phyloP scores from a whole-genome alignment of 108 stramenopile genomes.

The Cylindrotheca fusiformis region DNA sequence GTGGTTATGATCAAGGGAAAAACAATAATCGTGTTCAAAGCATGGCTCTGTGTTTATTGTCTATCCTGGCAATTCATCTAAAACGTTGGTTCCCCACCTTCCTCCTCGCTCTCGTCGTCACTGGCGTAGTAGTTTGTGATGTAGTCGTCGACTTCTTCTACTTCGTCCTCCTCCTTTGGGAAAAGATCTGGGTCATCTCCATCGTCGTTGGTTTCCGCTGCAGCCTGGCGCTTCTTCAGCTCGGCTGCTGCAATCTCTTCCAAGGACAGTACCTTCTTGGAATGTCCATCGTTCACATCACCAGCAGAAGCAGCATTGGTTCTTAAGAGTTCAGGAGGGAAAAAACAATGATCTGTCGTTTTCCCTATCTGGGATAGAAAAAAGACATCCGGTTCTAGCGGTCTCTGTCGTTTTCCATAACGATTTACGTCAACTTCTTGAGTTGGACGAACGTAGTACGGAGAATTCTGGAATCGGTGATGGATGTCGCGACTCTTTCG shows the following conservation, averaged over 20 bases:
- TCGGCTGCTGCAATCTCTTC: conserved; percentile 51
- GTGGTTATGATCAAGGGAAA: too few relatives aligned
- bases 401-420: conserved; percentile 39
- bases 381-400: conserved; percentile 30
- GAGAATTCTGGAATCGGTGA: conserved; percentile 56
- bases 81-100: conserved; percentile 61
- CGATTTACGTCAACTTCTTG: conserved; percentile 65
- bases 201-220: conserved; percentile 26
- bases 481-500: conserved; percentile 64
- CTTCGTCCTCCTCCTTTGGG: conserved; percentile 52
- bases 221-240: conserved; percentile 3
- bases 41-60: too few relatives aligned
- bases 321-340: conserved; percentile 56
- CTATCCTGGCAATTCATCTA: too few relatives aligned
- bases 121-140: conserved; percentile 67
- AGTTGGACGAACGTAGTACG: conserved; percentile 50
- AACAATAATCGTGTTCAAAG: too few relatives aligned
- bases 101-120: conserved; percentile 61
- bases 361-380: conserved; percentile 37
- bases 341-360: conserved; percentile 41
- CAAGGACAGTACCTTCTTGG: conserved; percentile 32
- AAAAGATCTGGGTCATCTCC: conserved; percentile 45
- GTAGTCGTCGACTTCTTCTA: conserved; percentile 75
- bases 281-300: conserved; percentile 14
- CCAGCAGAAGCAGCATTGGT: background rate